Conservation (phyloP, 495 filamentous ascomycete genomes). For the Trichocladium antarcticum region DNA sequence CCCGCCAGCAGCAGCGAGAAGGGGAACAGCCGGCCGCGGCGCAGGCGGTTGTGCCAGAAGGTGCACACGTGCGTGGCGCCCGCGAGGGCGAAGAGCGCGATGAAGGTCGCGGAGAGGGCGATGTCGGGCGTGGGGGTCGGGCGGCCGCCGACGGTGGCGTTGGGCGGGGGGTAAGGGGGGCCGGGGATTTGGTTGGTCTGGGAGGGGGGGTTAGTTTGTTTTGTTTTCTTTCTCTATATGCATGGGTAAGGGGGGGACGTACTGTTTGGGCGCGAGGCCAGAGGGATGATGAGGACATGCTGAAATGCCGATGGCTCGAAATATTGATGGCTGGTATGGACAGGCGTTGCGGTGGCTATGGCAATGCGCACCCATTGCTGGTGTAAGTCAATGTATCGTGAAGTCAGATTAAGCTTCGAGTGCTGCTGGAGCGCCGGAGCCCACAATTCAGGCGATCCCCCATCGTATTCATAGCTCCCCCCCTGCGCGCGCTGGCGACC, state of each 20-base stretch:
- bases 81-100: slow-evolving; percentile 51
- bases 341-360: no score
- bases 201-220: slow-evolving; percentile 1
- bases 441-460: no score
- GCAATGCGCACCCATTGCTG: no score
- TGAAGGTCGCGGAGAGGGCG: slow-evolving; percentile 50
- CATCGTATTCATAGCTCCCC: no score
- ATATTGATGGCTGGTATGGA: no score
- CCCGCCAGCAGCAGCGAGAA: slow-evolving; percentile 56
- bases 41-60: slow-evolving; percentile 45
- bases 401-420: no score
- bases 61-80: slow-evolving; percentile 51
- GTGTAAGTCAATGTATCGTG: no score
- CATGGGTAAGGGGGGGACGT: neutral
- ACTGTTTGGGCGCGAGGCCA: neutral
- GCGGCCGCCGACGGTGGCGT: slow-evolving; percentile 46
- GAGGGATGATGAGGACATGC: no score
- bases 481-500: no score
- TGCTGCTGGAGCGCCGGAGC: no score
- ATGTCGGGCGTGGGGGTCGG: slow-evolving; percentile 50
- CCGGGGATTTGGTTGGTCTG: slow-evolving; percentile 8
- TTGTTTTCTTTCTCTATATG: neutral
- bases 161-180: slow-evolving; percentile 24
- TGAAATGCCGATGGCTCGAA: no score
- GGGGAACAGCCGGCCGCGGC: slow-evolving; percentile 53